phyloP scores from a whole-genome alignment of 805 yeast species.

The Hyphopichia homilentoma region DNA sequence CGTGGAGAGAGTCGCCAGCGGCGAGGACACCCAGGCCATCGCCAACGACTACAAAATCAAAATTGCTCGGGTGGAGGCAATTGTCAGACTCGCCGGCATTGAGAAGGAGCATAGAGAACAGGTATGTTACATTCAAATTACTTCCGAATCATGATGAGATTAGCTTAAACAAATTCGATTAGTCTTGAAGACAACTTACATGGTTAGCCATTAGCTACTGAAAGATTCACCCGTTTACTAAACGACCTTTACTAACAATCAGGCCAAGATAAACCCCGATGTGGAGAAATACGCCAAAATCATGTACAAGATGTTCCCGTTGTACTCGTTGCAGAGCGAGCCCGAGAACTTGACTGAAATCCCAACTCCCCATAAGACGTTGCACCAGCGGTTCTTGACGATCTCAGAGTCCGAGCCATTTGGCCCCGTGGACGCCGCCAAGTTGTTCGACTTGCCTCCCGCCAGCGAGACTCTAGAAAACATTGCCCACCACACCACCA shows the following conservation, averaged over 20 bases:
- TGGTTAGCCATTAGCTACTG: constrained; percentile 47
- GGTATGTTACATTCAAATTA: constrained; percentile 48
- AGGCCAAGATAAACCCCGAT: constrained; percentile 53
- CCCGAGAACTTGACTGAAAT: constrained; percentile 89
- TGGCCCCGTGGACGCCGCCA: constrained; percentile 94
- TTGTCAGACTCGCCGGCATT: constrained; percentile 60
- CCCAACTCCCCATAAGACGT: constrained; percentile 82
- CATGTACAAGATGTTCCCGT: constrained; percentile 80
- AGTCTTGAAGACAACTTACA: constrained; percentile 71
- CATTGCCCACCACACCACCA: constrained; percentile 47
- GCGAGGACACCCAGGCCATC: constrained; percentile 62
- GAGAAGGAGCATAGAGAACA: constrained; percentile 58
- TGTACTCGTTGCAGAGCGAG: constrained; percentile 40
- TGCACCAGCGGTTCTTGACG: constrained; percentile 77
- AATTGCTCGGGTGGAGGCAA: constrained; percentile 86
- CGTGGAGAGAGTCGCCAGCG: constrained; percentile 51
- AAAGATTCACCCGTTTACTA: constrained; percentile 1
- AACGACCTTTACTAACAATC: constrained; percentile 29
- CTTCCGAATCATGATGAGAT: constrained; percentile 59
- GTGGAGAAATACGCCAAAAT: constrained; percentile 54
- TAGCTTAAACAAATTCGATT: constrained; percentile 50
- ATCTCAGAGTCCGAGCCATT: constrained; percentile 94
- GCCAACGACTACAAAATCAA: constrained; percentile 78
- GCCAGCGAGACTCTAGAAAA: constrained; percentile 74
- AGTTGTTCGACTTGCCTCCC: constrained; percentile 78